Evolutionary conservation across 345 rosid genomes (phyloP), one percentile per base, ranked within the genome.

Genomic region (Orychophragmus violaceus): DNA sequence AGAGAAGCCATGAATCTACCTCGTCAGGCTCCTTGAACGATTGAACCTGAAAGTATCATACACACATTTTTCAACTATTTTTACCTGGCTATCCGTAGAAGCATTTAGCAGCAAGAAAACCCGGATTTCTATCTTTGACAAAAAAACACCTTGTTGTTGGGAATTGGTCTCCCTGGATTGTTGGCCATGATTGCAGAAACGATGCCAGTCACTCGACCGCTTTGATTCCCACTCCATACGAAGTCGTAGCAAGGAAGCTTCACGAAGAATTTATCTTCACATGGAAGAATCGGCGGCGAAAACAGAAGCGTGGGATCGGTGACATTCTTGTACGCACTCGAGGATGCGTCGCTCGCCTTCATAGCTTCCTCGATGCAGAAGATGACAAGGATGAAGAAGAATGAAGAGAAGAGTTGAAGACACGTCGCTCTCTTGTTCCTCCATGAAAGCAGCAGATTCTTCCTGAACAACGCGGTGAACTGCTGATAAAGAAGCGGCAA

Each of bases 401-500:
- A 49, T 2, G 98, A 90, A 28, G 98, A 78, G 79, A 93, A 90
- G 32, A 93, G 87, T 60, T 93, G 96, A 33, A 93, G 76, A 53
- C 81, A 79, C 17, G 85, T 78, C 2, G 97, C 85, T 60, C 81
- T 79, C 80, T 85, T 88, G 94, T 77, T 84, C 67, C 93, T 58
- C 96, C 91, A 90, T 75, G 97, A 86, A 2, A 93, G 84, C 59
- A 85, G 58, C n/a, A 86, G 74, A 66, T 93, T 93, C 80, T 93
- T 93, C 76, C 32, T 77, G 39, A 86, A 79, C 48, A 93, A 57
- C 1, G 96, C 82, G 28, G 3, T 61, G 75, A 74, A 86, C 44
- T 93, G 98, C 77, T 85, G 94, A 29, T 19, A 16, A 27, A 85
- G 74, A 46, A 90, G 77, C 7, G 76, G 62, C 0, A 79, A 9